These are phyloP conservation scores for Apiotrichum gamsii DNA, from an alignment of 1,284 basidiomycete species.

Conservation along the genomic window DNA sequence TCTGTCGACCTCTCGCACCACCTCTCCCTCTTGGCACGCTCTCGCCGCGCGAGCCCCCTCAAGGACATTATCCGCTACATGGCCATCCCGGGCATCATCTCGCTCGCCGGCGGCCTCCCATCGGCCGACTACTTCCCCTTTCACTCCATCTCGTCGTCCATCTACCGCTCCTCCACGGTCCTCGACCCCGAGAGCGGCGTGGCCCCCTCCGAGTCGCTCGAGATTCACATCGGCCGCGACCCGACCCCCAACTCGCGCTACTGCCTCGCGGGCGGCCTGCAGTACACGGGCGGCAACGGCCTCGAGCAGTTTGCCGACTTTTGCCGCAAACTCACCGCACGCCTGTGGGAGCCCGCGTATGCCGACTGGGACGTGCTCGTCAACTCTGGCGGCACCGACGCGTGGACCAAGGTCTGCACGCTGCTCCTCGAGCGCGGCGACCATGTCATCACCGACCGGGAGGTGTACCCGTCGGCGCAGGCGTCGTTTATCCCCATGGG, in stretches of 20 bases:
- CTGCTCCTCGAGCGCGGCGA: slow-evolving; percentile 68
- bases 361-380: slow-evolving; percentile 56
- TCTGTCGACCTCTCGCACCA: slow-evolving; percentile 56
- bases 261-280: slow-evolving; percentile 56
- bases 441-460: slow-evolving; percentile 56
- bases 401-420: slow-evolving; percentile 44
- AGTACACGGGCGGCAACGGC: slow-evolving; percentile 54
- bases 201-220: slow-evolving; percentile 46
- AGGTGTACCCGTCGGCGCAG: slow-evolving; percentile 44
- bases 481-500: slow-evolving; percentile 26
- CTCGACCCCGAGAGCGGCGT: slow-evolving; percentile 51
- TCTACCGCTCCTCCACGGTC: slow-evolving; percentile 26
- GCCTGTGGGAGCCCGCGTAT: slow-evolving; percentile 61
- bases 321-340: slow-evolving; percentile 52
- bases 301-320: slow-evolving; percentile 19
- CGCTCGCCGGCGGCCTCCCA: slow-evolving; percentile 37
- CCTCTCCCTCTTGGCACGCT: slow-evolving; percentile 53
- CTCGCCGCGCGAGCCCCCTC: slow-evolving; percentile 56
- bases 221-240: slow-evolving; percentile 53
- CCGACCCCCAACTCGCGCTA: slow-evolving; percentile 40
- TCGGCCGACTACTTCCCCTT: slow-evolving; percentile 41
- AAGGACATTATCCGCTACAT: slow-evolving; percentile 49
- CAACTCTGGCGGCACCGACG: slow-evolving; percentile 70
- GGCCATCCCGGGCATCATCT: slow-evolving; percentile 24
- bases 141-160: slow-evolving; percentile 30